These are phyloP conservation scores for Nannizziopsis barbatae DNA, from an alignment of 2,329 filamentous ascomycete species.

Conservation along the genomic window DNA sequence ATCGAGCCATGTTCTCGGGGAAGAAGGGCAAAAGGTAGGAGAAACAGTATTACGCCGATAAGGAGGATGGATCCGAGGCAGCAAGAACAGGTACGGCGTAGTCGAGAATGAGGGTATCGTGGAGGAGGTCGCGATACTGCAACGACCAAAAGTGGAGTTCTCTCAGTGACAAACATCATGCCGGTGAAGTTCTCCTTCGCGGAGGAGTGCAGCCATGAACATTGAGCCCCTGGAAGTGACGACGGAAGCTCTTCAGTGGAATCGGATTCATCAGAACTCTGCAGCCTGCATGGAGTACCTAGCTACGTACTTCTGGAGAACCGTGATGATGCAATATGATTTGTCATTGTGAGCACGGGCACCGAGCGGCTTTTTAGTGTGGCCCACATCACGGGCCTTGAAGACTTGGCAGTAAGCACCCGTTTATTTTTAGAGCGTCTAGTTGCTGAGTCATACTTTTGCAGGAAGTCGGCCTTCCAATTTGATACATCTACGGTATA, in stretches of 20 bases:
- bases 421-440: too few species aligned
- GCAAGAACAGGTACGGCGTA: conserved; percentile 35
- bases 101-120: conserved; percentile 33
- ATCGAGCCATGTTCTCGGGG: conserved; percentile 30
- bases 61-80: conserved; percentile 31
- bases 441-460: too few species aligned
- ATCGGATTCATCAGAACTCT: not conserved
- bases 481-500: too few species aligned
- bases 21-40: conserved; percentile 31
- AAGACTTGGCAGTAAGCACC: too few species aligned
- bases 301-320: not conserved
- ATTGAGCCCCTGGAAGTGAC: not conserved
- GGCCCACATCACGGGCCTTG: too few species aligned
- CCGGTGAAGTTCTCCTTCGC: conserved; percentile 26
- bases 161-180: conserved; percentile 29
- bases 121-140: conserved; percentile 29
- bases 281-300: too few species aligned
- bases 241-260: not conserved
- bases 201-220: not conserved
- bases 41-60: conserved; percentile 31
- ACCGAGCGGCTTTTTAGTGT: too few species aligned
- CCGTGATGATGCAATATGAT: not conserved
- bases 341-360: not conserved
- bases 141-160: conserved; percentile 35
- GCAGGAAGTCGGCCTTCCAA: too few species aligned